Evolutionary conservation across 768 basidiomycete species (phyloP).

Genomic region (Hygrocybe punicea): DNA sequence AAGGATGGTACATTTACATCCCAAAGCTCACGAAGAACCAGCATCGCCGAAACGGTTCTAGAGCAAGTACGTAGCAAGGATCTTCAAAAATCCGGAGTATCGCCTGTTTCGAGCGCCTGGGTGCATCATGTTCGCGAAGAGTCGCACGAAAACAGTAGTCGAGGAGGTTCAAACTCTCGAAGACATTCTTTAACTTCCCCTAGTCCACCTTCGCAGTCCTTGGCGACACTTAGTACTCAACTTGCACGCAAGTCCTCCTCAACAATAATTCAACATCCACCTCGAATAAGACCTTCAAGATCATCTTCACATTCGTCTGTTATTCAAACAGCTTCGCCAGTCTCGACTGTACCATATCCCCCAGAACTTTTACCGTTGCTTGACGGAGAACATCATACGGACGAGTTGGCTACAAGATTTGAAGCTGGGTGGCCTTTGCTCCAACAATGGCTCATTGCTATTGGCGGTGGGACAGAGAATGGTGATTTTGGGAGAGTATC

Average conservation of each 20-base stretch:
- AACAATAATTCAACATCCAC: constrained; percentile 29
- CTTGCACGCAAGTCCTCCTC: constrained; percentile 40
- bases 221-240: constrained; percentile 19
- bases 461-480: constrained; percentile 60
- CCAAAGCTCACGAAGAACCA: constrained; percentile 44
- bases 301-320: constrained; percentile 21
- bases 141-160: not conserved
- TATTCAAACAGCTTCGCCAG: not conserved
- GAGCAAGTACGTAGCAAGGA: constrained; percentile 61
- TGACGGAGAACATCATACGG: constrained; percentile 89
- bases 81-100: constrained; percentile 43
- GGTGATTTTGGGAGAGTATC: constrained; percentile 70
- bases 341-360: constrained; percentile 43
- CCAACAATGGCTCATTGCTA: constrained; percentile 62
- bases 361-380: constrained; percentile 56
- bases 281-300: constrained; percentile 2
- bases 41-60: constrained; percentile 66
- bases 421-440: constrained; percentile 81
- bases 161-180: constrained; percentile 15
- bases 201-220: constrained; percentile 41
- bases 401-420: constrained; percentile 82
- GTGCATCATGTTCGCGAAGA: not conserved
- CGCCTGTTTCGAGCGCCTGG: constrained; percentile 19
- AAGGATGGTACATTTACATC: not conserved
- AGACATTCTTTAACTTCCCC: constrained; percentile 41